Conservation (phyloP, 2,329 filamentous ascomycete genomes). For the Trichophyton mentagrophytes region DNA sequence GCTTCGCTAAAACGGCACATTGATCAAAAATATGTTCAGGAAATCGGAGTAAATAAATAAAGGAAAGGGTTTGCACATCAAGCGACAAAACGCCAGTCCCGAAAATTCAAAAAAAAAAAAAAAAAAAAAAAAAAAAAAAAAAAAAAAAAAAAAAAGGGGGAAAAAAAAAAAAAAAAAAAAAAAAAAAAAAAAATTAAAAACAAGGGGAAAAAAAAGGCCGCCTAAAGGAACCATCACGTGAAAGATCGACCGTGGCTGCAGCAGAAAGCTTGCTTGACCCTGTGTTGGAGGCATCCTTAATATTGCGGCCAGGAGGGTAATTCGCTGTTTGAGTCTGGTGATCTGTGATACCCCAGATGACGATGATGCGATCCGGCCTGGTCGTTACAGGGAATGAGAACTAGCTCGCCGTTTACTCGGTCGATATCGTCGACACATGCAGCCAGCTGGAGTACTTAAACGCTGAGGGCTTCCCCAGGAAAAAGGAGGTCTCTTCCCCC, state of each 20-base stretch:
- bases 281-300: background rate
- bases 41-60: background rate
- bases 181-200: background rate
- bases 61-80: background rate
- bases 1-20: background rate
- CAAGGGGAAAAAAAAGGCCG: background rate
- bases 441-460: background rate
- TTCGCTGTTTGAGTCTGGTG: background rate
- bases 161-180: background rate
- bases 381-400: background rate
- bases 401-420: background rate
- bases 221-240: background rate
- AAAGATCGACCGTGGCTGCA: background rate
- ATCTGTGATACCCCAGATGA: background rate
- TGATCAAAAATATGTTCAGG: background rate
- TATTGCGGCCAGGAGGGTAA: background rate
- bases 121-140: no score
- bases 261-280: background rate
- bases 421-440: background rate
- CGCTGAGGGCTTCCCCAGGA: background rate
- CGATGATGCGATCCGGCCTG: background rate
- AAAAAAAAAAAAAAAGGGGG: no score
- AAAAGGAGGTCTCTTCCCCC: background rate
- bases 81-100: background rate
- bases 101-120: background rate